Conservation (phyloP, 148 eudicot genomes). For the Spergularia marina region DNA sequence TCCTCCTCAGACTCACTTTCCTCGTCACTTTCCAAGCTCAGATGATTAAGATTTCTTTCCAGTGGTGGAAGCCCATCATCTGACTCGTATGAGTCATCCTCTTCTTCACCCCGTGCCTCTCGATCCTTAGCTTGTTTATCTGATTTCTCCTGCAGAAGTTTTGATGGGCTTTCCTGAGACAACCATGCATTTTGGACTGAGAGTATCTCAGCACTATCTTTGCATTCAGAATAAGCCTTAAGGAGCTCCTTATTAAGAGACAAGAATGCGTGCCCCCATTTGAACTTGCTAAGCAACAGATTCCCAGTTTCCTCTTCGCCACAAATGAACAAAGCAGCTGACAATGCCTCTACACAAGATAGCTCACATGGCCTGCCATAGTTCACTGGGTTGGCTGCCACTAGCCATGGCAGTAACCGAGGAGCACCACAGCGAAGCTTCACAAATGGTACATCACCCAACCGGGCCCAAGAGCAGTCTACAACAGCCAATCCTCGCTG, state of each 20-base stretch:
- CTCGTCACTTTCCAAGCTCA: slow-evolving; percentile 58
- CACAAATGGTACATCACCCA: slow-evolving; percentile 84
- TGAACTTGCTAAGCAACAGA: slow-evolving; percentile 79
- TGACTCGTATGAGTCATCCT: slow-evolving; percentile 54
- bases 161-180: slow-evolving; percentile 54
- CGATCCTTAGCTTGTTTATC: slow-evolving; percentile 33
- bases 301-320: slow-evolving; percentile 89
- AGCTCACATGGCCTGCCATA: slow-evolving; percentile 92
- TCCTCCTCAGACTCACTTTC: slow-evolving; percentile 62
- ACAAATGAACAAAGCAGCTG: slow-evolving; percentile 89
- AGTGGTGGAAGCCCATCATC: slow-evolving; percentile 94
- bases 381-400: slow-evolving; percentile 95
- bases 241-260: slow-evolving; percentile 92
- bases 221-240: slow-evolving; percentile 71
- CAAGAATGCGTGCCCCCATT: slow-evolving; percentile 98
- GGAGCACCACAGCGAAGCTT: slow-evolving; percentile 85
- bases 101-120: slow-evolving; percentile 32
- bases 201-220: slow-evolving; percentile 78
- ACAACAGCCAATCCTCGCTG: slow-evolving; percentile 88
- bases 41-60: slow-evolving; percentile 80
- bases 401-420: slow-evolving; percentile 92
- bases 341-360: slow-evolving; percentile 94
- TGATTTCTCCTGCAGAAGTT: slow-evolving; percentile 14
- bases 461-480: slow-evolving; percentile 95
- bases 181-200: slow-evolving; percentile 81